These are phyloP conservation scores for Penicillium ochrochloron DNA, from an alignment of 495 filamentous ascomycete species.

Conservation along the genomic window DNA sequence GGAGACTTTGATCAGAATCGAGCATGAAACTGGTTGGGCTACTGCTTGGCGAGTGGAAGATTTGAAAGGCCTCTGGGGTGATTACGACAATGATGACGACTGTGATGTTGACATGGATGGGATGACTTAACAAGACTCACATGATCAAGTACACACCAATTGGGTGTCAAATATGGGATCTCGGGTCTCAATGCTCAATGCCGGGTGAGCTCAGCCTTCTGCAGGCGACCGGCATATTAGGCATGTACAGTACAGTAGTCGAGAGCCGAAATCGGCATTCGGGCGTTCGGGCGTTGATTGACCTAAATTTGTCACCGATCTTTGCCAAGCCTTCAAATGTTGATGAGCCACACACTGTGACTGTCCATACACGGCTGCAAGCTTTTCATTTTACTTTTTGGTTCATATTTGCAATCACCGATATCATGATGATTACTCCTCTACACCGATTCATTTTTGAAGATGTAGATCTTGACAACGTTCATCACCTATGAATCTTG, in stretches of 20 bases:
- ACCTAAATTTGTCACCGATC: background rate
- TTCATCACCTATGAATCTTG: background rate
- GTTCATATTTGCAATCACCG: background rate
- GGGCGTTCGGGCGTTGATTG: background rate
- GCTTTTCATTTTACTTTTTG: background rate
- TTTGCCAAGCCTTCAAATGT: background rate
- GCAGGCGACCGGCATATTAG: background rate
- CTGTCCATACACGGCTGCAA: background rate
- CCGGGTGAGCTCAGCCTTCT: background rate
- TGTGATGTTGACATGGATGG: conserved; percentile 31
- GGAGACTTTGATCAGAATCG: conserved; percentile 42
- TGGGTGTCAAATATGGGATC: background rate
- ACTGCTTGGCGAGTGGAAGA: conserved; percentile 49
- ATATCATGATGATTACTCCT: too few species aligned
- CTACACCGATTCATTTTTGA: background rate
- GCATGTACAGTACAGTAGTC: background rate
- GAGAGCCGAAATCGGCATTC: background rate
- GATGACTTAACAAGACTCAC: background rate
- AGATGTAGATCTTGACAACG: background rate
- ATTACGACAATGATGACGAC: conserved; percentile 39
- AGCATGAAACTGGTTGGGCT: conserved; percentile 50
- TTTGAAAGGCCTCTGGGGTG: conserved; percentile 49
- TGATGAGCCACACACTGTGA: background rate
- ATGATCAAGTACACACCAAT: background rate
- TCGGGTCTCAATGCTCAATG: background rate